phyloP scores from a whole-genome alignment of 768 basidiomycete genomes.

The Fomitopsis serialis region DNA sequence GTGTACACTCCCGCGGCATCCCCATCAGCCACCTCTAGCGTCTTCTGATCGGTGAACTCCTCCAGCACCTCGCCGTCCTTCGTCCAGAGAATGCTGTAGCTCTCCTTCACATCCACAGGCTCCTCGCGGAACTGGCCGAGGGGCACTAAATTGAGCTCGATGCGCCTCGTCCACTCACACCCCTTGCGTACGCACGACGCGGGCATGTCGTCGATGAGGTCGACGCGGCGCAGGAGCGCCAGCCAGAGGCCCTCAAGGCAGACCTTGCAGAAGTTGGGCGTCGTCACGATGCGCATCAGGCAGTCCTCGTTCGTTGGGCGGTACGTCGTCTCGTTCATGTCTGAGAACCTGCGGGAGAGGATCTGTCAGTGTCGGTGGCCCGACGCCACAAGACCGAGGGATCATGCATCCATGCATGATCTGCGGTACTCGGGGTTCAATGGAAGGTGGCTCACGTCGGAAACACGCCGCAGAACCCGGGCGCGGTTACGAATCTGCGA shows the following conservation, averaged over 20 bases:
- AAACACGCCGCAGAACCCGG: slow-evolving; percentile 60
- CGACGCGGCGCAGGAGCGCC: slow-evolving; percentile 50
- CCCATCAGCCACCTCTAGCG: slow-evolving; percentile 34
- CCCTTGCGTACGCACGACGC: slow-evolving; percentile 29
- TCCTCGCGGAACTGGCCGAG: slow-evolving; percentile 50
- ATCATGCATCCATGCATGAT: neutral
- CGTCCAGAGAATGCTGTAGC: slow-evolving; percentile 53
- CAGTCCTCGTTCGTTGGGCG: slow-evolving; percentile 83
- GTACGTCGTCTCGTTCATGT: slow-evolving; percentile 59
- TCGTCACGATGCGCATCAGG: slow-evolving; percentile 70
- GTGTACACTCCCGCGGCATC: slow-evolving; percentile 36
- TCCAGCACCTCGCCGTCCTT: slow-evolving; percentile 41
- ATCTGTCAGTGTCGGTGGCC: neutral
- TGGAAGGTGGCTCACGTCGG: slow-evolving; percentile 54
- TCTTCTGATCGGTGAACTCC: slow-evolving; percentile 46
- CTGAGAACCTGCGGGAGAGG: slow-evolving; percentile 45
- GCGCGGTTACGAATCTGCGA: slow-evolving; percentile 51
- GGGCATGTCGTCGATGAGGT: slow-evolving; percentile 53
- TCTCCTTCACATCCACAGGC: slow-evolving; percentile 30
- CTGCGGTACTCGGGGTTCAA: neutral
- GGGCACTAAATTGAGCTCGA: slow-evolving; percentile 51
- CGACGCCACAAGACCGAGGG: neutral
- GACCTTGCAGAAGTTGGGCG: slow-evolving; percentile 68
- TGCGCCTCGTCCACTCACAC: slow-evolving; percentile 23
- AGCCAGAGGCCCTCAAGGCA: slow-evolving; percentile 75